Conservation (phyloP, 1,284 basidiomycete species). For the Thelephora terrestris region DNA sequence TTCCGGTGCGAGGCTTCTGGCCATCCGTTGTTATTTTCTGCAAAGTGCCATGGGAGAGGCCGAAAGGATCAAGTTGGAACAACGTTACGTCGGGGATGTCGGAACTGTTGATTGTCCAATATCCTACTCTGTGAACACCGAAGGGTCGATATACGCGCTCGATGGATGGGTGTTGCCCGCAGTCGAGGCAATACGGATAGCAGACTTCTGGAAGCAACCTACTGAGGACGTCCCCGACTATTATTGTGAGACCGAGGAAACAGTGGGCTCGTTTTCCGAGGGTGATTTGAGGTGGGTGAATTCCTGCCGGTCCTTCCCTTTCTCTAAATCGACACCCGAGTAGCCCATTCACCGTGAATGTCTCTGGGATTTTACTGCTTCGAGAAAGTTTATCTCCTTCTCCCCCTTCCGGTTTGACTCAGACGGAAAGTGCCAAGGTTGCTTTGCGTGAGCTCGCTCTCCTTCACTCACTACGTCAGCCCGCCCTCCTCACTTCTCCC, state of each 20-base stretch:
- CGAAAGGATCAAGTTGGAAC: constrained; percentile 58
- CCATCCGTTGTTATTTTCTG: constrained; percentile 68
- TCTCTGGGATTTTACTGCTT: constrained; percentile 58
- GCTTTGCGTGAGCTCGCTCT: constrained; percentile 59
- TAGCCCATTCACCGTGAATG: constrained; percentile 46
- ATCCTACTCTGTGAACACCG: constrained; percentile 34
- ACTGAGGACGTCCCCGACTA: constrained; percentile 33
- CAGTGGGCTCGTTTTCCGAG: constrained; percentile 26
- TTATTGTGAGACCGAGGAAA: constrained; percentile 32
- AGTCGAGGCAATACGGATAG: constrained; percentile 53
- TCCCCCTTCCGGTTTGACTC: constrained; percentile 39
- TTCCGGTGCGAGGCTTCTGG: constrained; percentile 53
- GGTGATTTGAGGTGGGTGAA: constrained; percentile 43
- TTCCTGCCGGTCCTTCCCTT: constrained; percentile 12
- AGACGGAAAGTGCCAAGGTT: constrained; percentile 51
- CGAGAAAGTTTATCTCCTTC: constrained; percentile 22
- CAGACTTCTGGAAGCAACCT: constrained; percentile 41
- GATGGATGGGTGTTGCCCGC: constrained; percentile 78
- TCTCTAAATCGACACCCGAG: constrained; percentile 12
- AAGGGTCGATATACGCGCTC: constrained; percentile 32
- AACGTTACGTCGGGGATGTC: constrained; percentile 45
- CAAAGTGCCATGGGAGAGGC: constrained; percentile 72
- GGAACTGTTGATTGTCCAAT: constrained; percentile 49
- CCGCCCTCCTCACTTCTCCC: constrained; percentile 79
- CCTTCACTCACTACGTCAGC: constrained; percentile 58